Base-by-base conservation (phyloP, 2,329 filamentous ascomycete species). In the Neocatenulostroma microsporum region DNA sequence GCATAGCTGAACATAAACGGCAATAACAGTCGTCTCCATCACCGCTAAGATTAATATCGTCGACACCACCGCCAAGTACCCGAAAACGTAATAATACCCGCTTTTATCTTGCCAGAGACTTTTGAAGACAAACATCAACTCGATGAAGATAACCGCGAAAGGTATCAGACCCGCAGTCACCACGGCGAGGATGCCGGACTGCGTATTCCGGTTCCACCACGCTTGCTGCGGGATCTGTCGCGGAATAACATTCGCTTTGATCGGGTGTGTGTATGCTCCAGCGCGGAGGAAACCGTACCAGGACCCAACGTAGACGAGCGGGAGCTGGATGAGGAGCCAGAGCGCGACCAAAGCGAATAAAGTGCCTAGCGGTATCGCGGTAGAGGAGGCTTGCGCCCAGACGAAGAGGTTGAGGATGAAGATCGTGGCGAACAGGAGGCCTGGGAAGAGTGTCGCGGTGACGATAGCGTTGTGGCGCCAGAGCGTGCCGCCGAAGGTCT, bases 71-170 rank as follows among this genome's bases (percentile, higher is more conserved):
- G 80, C 78, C 45, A 91, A 62, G 65, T 89, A 94, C 9, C 86
- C 86, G 56, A 91, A 94, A 15, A 93, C 80, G 61, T 94, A 94
- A 63, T 94, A 94, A 61, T 88, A 93, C 5, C 84, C 84, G 54
- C 78, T 86, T 67, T 93, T 93, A 62, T 93, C 86, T 59, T 88
- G 82, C 83, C 85, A 91, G 21, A 93, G 61, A 32, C 82, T 87
- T 63, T 86, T 84, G 62, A 93, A 91, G 33, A 91, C 80, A 57
- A 88, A 91, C 27, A 89, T 70, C 11, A 93, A 72, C 63, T 93
- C 85, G 53, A 93, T 85, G 60, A 89, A 91, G 49, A 93, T 80
- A 38, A 93, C 84, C 2, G 83, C 83, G 55, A 94, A 94, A 0
- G 86, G 85, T 6, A 89, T 74, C 13, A 91, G 64, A 1, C 86